Evolutionary conservation across 2,329 filamentous ascomycete species (phyloP), one percentile per base, ranked within the genome.

Genomic region (Alternaria viburni): DNA sequence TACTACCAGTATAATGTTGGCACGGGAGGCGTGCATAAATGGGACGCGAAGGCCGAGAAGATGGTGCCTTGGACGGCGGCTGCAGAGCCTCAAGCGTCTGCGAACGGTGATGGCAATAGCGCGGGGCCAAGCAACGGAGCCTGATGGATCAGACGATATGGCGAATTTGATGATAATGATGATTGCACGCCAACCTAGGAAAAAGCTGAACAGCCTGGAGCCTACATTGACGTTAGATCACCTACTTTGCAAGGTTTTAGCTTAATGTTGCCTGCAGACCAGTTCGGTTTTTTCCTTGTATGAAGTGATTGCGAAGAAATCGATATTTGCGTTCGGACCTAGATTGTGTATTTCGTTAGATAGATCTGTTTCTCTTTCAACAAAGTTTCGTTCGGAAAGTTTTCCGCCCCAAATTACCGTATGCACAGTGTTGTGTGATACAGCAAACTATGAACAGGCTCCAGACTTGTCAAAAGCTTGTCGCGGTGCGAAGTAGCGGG

Each of bases 1-100:
- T 94, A 95, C 77, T 93, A 95, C 78, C 87, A 89, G 74, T 95
- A 95, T 80, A 95, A 95, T 80, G 90, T 94, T 54, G 91, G 92
- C 0, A 85, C 79, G 43, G 91, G 92, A 1, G 84, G 82, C 1
- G 86, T 90, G n/a, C 90, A 88, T 77, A 85, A 84, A 71, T 94
- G 92, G 92, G 84, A 91, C 76, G 82, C 82, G 17, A 76, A 66
- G 50, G 81, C 77, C 62, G 80, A 84, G 64, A 86, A 89, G 72
- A 87, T 87, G 85, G 62, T 75, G 49, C 65, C 74, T 10, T 83
- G 82, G 77, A 60, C 65, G 62, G 23, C 61, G 44, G 47, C 43
- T 45, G 44, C 45, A 15, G 55, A 52, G 36, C 19, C 17, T 19
- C n/a, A 43, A 28, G 43, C 21, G 15, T 23, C 49, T 36, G 28